Evolutionary conservation across 352 stramenopile genomes (phyloP).

Genomic region (Globisporangium apiculatum): DNA sequence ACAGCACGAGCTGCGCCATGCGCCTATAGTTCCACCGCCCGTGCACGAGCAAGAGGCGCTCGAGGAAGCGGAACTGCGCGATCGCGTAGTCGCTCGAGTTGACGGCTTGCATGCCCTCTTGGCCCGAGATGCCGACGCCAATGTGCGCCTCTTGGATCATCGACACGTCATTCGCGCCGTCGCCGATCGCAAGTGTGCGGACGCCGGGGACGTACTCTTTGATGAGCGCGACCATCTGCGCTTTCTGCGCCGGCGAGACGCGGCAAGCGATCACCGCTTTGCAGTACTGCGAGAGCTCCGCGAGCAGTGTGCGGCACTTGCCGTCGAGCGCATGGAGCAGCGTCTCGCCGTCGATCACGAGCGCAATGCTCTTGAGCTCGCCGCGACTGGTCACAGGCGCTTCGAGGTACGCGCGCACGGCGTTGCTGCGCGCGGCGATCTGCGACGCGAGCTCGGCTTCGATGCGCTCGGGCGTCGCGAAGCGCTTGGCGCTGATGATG

Average conservation of each 20-base stretch:
- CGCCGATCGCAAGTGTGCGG: constrained; percentile 86
- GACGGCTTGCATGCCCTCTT: constrained; percentile 91
- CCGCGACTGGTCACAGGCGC: constrained; percentile 30
- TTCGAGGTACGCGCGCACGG: constrained; percentile 43
- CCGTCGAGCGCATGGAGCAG: constrained; percentile 47
- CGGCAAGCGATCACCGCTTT: constrained; percentile 86
- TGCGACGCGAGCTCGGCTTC: constrained; percentile 41
- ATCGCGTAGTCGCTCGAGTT: constrained; percentile 94
- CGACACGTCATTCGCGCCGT: constrained; percentile 93
- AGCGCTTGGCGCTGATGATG: constrained; percentile 54
- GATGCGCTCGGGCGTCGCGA: constrained; percentile 35
- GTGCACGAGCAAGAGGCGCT: constrained; percentile 88
- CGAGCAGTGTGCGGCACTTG: constrained; percentile 32
- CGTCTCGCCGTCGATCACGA: constrained; percentile 80
- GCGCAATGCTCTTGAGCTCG: constrained; percentile 45
- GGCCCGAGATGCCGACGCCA: constrained; percentile 87
- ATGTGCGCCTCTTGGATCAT: constrained; percentile 94
- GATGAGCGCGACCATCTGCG: constrained; percentile 76
- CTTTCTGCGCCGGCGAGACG: constrained; percentile 84
- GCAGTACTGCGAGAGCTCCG: constrained; percentile 72
- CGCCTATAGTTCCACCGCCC: constrained; percentile 89
- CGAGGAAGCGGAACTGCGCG: constrained; percentile 88
- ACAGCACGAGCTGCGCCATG: constrained; percentile 86
- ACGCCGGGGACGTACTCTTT: constrained; percentile 65
- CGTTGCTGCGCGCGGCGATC: constrained; percentile 30